Percentiles rank a stretch among this genome's conserved stretches.
Evolutionary conservation across 2,329 filamentous ascomycete species (phyloP).

Genomic region (Beauveria sp.): DNA sequence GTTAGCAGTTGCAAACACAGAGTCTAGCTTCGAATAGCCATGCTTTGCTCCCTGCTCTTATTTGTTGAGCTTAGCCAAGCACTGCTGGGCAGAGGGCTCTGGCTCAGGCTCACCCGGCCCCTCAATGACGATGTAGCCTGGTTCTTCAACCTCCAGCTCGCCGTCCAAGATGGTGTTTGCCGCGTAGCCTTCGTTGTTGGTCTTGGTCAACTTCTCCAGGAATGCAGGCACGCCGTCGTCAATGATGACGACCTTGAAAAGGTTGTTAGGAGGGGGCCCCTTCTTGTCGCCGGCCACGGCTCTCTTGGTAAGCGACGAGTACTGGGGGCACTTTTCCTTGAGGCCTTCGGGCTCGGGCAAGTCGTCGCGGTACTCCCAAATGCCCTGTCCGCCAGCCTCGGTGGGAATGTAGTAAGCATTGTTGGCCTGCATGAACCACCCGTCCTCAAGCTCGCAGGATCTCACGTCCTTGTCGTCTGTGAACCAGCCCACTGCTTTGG

Average conservation of each 20-base stretch:
- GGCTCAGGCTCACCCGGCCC: no score
- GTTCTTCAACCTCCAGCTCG: no score
- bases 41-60: no score
- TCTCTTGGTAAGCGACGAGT: background rate
- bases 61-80: no score
- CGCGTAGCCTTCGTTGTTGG: background rate
- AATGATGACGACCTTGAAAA: background rate
- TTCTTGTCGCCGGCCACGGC: background rate
- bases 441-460: background rate
- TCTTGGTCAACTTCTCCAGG: background rate
- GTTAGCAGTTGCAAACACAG: no score
- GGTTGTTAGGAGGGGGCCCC: background rate
- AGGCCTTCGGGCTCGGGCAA: background rate
- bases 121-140: no score
- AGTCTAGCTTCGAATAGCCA: no score
- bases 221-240: background rate
- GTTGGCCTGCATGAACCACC: background rate
- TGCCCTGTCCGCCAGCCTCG: background rate
- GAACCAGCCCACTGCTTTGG: background rate
- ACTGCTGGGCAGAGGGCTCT: no score
- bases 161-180: background rate
- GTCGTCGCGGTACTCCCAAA: background rate
- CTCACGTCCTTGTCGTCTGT: rapidly evolving
- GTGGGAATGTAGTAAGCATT: background rate
- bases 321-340: background rate